Evolutionary conservation across 768 basidiomycete species (phyloP).

Genomic region (Lactarius evosmus): DNA sequence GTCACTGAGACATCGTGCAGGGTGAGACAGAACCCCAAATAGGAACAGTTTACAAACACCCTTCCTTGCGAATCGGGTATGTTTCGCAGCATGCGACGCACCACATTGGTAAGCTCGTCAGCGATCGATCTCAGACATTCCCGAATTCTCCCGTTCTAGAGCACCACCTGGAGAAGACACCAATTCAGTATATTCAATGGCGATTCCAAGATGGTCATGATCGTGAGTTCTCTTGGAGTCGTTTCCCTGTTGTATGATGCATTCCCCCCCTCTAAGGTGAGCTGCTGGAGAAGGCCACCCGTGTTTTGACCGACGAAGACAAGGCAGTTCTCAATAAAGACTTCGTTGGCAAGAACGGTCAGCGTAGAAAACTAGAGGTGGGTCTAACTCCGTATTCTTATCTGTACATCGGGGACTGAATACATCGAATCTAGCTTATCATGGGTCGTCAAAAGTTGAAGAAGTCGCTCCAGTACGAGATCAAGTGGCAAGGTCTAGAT

Average conservation of each 20-base stretch:
- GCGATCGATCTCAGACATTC: constrained; percentile 5
- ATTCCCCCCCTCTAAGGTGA: constrained; percentile 52
- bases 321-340: constrained; percentile 73
- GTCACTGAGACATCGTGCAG: constrained; percentile 37
- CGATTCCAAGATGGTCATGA: constrained; percentile 98
- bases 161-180: constrained; percentile 93
- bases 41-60: constrained; percentile 92
- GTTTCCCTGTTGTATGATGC: constrained; percentile 16
- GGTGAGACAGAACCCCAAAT: constrained; percentile 91
- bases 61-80: constrained; percentile 89
- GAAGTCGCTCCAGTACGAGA: constrained; percentile 91
- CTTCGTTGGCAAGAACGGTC: constrained; percentile 89
- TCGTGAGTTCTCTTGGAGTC: constrained; percentile 50
- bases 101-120: constrained; percentile 65
- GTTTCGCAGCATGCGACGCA: constrained; percentile 98
- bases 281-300: constrained; percentile 85
- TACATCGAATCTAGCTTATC: constrained; percentile 50
- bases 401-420: constrained; percentile 18
- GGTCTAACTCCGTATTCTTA: constrained; percentile 24
- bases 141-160: constrained; percentile 43
- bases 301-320: constrained; percentile 87
- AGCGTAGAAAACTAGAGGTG: constrained; percentile 88
- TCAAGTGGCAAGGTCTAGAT: constrained; percentile 81
- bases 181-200: constrained; percentile 97
- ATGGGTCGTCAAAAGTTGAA: constrained; percentile 98